Evolutionary conservation across 495 filamentous ascomycete genomes (phyloP).

Genomic region (Chaetomium cochliodes): DNA sequence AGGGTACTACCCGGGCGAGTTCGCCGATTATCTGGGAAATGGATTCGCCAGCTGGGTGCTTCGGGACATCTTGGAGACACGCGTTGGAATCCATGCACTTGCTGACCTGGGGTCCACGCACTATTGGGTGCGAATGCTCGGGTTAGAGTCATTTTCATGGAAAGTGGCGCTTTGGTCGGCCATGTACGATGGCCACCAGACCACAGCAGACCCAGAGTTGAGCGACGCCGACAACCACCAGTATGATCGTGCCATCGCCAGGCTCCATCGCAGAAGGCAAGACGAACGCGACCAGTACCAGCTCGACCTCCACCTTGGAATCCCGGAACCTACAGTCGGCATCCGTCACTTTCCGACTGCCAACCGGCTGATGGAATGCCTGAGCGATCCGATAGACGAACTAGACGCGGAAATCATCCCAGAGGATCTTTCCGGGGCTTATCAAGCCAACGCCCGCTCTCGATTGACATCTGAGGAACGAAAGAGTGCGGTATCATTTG

Average conservation of each 20-base stretch:
- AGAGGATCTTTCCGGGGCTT: neutral
- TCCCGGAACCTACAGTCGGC: neutral
- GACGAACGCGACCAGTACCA: neutral
- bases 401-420: neutral
- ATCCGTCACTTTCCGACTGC: neutral
- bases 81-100: neutral
- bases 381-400: neutral
- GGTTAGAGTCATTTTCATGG: neutral
- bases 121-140: neutral
- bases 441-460: neutral
- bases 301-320: neutral
- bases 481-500: neutral
- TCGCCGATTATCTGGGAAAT: neutral
- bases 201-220: neutral
- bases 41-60: neutral
- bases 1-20: neutral
- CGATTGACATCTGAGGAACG: neutral
- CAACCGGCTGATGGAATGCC: neutral
- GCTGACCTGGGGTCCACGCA: neutral
- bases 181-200: neutral
- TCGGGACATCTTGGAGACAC: neutral
- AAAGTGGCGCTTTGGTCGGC: neutral
- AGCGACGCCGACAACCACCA: neutral
- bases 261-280: neutral
- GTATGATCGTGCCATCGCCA: neutral